Evolutionary conservation across 768 basidiomycete species (phyloP), one percentile per base, ranked within the genome.

Genomic region (Pholiota molesta): DNA sequence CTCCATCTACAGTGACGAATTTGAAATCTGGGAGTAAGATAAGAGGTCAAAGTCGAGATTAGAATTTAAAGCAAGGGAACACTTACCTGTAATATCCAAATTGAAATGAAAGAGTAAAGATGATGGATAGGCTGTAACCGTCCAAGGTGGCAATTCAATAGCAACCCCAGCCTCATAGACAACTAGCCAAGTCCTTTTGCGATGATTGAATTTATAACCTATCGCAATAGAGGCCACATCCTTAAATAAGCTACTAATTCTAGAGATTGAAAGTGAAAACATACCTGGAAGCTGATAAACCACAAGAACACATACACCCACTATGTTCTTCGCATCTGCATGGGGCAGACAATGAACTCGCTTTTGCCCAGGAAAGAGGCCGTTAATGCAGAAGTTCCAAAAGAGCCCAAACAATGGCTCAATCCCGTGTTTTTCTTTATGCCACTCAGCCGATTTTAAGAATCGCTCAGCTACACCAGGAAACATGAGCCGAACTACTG

Each of bases 51-150:
- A 2, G 19, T n/a, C 31, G 8, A 26, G 17, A n/a, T 17, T 16
- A 16, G 21, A 35, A 49, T 4, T 9, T 13, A n/a, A 40, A 47
- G 33, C 26, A 26, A 26, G 2, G 4, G 26, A 26, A 26, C 2
- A 4, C 72, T 61, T 29, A 73, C 74, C 55, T 45, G 57, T 5
- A 0, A 75, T 51, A 55, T 76, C 73, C 8, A 75, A 49, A 42
- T 77, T 77, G 53, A 77, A 77, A 52, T 77, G 75, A 51, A 65
- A 70, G 1, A 77, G 67, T 0, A 78, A 62, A 0, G 74, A 69
- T 10, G 75, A 78, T 0, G 75, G 75, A 52, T 77, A 78, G 21
- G 70, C 33, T 0, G 71, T 35, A 0, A 72, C 39, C 0, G 71
- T 67, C 65, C 76, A 73, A 5, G 76, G 69, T 1, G 74, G 77